These are phyloP conservation scores for Suhomyces terraborum DNA, from an alignment of 1,139 yeast genomes.

Conservation along the genomic window DNA sequence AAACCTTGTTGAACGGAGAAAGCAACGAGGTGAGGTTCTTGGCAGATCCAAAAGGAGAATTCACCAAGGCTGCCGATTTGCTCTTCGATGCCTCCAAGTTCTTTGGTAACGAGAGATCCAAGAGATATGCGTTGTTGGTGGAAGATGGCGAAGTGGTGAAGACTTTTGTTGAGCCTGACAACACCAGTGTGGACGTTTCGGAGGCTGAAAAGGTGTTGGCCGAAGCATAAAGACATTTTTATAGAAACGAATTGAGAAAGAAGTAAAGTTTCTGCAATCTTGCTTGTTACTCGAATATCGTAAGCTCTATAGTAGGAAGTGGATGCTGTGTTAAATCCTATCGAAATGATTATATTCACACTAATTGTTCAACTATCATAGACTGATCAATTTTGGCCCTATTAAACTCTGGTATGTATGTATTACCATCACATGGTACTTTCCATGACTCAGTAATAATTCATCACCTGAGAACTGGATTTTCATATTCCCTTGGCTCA, in stretches of 20 bases:
- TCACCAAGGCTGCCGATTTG: slow-evolving; percentile 63
- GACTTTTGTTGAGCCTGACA: slow-evolving; percentile 79
- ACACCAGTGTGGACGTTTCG: slow-evolving; percentile 62
- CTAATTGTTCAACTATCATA: too few species aligned
- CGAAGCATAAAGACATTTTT: too few species aligned
- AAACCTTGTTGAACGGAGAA: slow-evolving; percentile 37
- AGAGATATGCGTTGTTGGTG: slow-evolving; percentile 74
- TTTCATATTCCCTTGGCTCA: background rate
- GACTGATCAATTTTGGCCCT: too few species aligned
- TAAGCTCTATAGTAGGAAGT: too few species aligned
- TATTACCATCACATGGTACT: too few species aligned
- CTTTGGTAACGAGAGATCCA: slow-evolving; percentile 53
- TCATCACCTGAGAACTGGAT: too few species aligned
- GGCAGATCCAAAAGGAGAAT: slow-evolving; percentile 78
- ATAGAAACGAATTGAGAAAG: background rate
- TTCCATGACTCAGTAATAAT: too few species aligned
- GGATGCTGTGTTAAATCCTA: too few species aligned
- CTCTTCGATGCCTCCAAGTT: slow-evolving; percentile 33
- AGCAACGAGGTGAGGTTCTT: slow-evolving; percentile 54
- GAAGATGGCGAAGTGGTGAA: slow-evolving; percentile 70
- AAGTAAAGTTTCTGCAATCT: too few species aligned
- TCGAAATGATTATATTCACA: too few species aligned
- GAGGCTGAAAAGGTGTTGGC: slow-evolving; percentile 42
- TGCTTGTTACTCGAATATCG: too few species aligned
- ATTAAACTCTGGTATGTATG: too few species aligned